Percentiles rank a stretch among this genome's conserved stretches.
phyloP scores from a whole-genome alignment of 805 yeast genomes.

The Candida tammaniensis region DNA sequence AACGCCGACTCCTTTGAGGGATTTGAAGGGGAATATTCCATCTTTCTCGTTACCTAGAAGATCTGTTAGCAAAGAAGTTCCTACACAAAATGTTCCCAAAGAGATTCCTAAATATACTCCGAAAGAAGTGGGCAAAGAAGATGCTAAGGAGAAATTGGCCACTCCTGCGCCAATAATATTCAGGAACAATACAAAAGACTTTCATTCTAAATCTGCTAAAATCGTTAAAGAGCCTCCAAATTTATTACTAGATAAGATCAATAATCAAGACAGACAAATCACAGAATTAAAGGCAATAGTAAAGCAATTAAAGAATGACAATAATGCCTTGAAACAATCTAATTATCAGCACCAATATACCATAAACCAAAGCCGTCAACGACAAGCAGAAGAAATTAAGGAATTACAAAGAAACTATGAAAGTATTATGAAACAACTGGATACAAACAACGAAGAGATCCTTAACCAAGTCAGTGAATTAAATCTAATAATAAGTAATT shows the following conservation, averaged over 20 bases:
- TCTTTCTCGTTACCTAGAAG: too few species aligned
- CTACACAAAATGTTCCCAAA: too few species aligned
- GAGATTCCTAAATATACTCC: too few species aligned
- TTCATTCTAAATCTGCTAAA: too few species aligned
- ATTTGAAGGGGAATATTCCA: background rate
- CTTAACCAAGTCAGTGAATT: constrained; percentile 3
- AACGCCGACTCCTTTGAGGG: background rate
- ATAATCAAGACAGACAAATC: constrained; percentile 11
- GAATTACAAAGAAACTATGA: constrained; percentile 6
- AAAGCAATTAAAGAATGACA: constrained; percentile 11
- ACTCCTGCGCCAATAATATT: too few species aligned
- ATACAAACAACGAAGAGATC: background rate
- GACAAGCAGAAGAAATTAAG: constrained; percentile 1
- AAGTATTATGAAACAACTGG: constrained; percentile 1
- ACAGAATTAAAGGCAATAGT: constrained; percentile 7
- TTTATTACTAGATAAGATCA: constrained; percentile 10
- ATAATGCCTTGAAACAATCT: constrained; percentile 10
- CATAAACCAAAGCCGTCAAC: constrained; percentile 2
- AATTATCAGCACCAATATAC: constrained; percentile 9
- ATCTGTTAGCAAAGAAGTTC: too few species aligned
- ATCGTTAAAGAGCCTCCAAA: constrained; percentile 3
- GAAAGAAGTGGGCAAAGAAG: too few species aligned
- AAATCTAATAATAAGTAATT: background rate
- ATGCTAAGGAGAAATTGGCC: too few species aligned
- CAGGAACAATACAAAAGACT: too few species aligned